These are phyloP conservation scores for Kwoniella bestiolae DNA, from an alignment of 768 basidiomycete genomes.

Conservation along the genomic window DNA sequence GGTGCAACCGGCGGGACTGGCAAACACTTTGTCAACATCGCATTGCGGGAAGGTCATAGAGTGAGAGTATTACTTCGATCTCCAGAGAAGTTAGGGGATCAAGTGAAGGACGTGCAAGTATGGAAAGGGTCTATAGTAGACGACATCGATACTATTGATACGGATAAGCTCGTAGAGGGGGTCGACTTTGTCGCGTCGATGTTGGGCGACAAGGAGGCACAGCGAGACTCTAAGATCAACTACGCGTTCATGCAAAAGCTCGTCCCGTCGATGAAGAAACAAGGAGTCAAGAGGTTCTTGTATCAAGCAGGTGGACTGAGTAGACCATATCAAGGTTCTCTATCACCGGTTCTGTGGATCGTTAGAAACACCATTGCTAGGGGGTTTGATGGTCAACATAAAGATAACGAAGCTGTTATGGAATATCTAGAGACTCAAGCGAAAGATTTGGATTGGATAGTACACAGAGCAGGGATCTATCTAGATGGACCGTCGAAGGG, in stretches of 20 bases:
- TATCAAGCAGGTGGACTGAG: conserved; percentile 35
- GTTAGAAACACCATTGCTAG: conserved; percentile 26
- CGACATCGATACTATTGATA: conserved; percentile 13
- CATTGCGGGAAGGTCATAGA: conserved; percentile 26
- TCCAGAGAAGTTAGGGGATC: conserved; percentile 21
- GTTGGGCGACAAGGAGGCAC: conserved; percentile 28
- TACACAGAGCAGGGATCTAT: conserved; percentile 31
- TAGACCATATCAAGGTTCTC: conserved; percentile 21
- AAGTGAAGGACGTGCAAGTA: conserved; percentile 7
- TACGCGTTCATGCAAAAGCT: conserved; percentile 25
- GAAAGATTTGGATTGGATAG: conserved; percentile 34
- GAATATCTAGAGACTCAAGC: conserved; percentile 34
- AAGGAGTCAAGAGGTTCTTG: conserved; percentile 27
- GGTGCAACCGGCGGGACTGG: conserved; percentile 38
- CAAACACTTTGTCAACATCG: conserved; percentile 27
- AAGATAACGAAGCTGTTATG: conserved; percentile 37
- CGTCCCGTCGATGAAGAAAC: conserved; percentile 30
- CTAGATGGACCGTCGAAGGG: conserved; percentile 33
- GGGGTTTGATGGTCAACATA: conserved; percentile 30
- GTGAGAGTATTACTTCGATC: conserved; percentile 34
- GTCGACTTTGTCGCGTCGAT: conserved; percentile 29
- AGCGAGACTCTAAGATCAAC: conserved; percentile 15
- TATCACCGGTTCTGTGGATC: conserved; percentile 23
- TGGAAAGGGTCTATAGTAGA: conserved; percentile 28
- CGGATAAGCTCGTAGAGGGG: conserved; percentile 21